Base-by-base conservation (phyloP, 1,139 yeast genomes). In the Hemisphaericaspora subhashii region DNA sequence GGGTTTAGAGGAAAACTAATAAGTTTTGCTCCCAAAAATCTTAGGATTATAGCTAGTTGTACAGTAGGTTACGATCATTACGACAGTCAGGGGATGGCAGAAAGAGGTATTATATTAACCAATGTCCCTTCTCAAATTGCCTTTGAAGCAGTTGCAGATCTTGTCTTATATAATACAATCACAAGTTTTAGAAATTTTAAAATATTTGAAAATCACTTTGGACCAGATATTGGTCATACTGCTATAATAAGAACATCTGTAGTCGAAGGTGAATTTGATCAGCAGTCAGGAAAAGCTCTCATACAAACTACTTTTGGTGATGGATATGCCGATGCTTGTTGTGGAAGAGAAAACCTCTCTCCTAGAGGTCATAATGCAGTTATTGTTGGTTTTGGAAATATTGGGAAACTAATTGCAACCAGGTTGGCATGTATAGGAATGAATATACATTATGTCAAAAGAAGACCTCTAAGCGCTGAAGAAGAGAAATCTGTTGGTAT, bases 351-450 rank as follows among this genome's bases (percentile, higher is more conserved):
- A 18, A 68, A 69, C 41, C 47, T 51, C 24, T 73, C 78, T 12
- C 89, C 89, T 7, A 60, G 64, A 5, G 81, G 79, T 32, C 84
- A 81, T 51, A 64, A 67, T 24, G 90, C 72, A 1, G 81, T 86
- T 4, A 74, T 87, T 31, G 77, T 85, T 2, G 96, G 95, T 0
- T 82, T 86, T 53, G 96, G 96, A 2, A 71, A 78, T 30, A 86
- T 87, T 51, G 95, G 95, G 5, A 72, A 72, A 53, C 69, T 74
- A 26, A 77, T 85, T 38, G 95, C 82, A 3, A 57, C 62, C 35
- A 69, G 85, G 48, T 68, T 86, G 47, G 45, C 65, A 23, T 66
- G 65, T 8, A 63, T 87, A 31, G 90, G 89, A 5, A 83, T 86
- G 89, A 62, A 76, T 15, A 70, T 86, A 23, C 75, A 75, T 48